A percentile compares a stretch with the other conserved stretches of the same genome.
These are phyloP conservation scores for Eryngium alpinum DNA, from an alignment of 140 eudicot genomes.

Conservation along the genomic window DNA sequence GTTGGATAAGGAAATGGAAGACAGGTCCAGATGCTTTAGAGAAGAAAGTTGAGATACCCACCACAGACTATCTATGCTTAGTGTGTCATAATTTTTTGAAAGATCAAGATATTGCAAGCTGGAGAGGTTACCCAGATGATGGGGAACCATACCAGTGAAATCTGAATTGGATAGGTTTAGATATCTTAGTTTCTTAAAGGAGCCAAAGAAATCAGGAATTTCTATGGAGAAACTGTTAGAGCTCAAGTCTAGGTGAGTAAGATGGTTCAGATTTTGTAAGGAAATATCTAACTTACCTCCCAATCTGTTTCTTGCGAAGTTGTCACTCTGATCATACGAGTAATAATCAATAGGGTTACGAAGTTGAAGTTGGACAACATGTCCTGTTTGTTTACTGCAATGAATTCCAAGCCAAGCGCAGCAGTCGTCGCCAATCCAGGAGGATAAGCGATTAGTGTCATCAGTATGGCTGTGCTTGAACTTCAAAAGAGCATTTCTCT, in stretches of 20 bases:
- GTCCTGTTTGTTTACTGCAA: conserved; percentile 39
- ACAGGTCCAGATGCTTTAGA: no score
- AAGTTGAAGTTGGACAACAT: conserved; percentile 29
- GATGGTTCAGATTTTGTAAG: no score
- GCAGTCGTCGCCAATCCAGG: conserved; percentile 33
- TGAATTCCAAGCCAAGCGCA: conserved; percentile 39
- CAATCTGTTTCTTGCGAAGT: neutral
- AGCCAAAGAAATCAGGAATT: no score
- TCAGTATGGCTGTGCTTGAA: conserved; percentile 34
- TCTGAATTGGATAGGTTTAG: no score
- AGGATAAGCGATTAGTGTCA: conserved; percentile 31
- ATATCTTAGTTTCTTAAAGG: no score
- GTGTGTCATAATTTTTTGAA: neutral
- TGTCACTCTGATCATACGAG: neutral
- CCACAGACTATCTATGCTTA: no score
- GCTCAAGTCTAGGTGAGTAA: conserved; percentile 38
- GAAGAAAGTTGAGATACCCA: no score
- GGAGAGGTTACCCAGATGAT: no score
- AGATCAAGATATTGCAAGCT: no score
- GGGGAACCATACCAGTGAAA: no score
- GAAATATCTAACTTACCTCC: conserved; percentile 29
- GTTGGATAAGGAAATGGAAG: no score
- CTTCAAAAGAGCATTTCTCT: conserved; percentile 23
- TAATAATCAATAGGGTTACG: conserved; percentile 9
- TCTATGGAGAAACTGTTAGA: no score